These are phyloP conservation scores for Flaveria bidentis DNA, from an alignment of 129 eudicot species.

Conservation along the genomic window DNA sequence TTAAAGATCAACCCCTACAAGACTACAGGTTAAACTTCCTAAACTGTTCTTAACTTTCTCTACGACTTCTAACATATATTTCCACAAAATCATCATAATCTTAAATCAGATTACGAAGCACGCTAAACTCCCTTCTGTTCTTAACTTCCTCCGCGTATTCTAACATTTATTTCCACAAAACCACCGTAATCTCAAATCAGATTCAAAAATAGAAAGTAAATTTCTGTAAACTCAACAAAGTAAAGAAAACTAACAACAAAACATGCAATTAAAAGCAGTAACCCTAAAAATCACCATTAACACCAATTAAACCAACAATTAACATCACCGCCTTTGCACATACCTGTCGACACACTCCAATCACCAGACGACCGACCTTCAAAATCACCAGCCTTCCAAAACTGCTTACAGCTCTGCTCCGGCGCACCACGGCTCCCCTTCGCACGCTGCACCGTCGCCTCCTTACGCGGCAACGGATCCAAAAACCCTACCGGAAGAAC, in stretches of 20 bases:
- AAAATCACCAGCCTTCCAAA: constrained; percentile 86
- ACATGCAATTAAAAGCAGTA: constrained; percentile 8
- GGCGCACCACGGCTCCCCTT: not conserved
- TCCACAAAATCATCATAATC: constrained; percentile 6
- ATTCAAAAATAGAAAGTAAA: not conserved
- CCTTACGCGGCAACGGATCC: constrained; percentile 48
- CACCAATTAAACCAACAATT: constrained; percentile 14
- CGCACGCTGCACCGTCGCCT: constrained; percentile 12
- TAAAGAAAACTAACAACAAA: not conserved
- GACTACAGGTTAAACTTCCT: too few species aligned
- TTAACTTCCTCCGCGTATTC: not conserved
- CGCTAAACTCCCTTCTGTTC: too few species aligned
- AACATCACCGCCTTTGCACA: not conserved
- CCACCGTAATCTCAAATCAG: not conserved
- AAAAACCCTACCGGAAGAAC: constrained; percentile 59
- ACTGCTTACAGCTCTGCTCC: constrained; percentile 44
- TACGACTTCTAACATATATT: not conserved
- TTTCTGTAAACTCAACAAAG: not conserved
- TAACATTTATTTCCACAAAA: not conserved
- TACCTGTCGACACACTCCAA: constrained; percentile 52
- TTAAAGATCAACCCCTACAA: too few species aligned
- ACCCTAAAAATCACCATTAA: not conserved
- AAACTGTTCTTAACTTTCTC: too few species aligned
- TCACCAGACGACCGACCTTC: constrained; percentile 40
- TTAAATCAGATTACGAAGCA: not conserved